These are phyloP conservation scores for Dactylis glomerata DNA, from an alignment of 176 grass and related monocot genomes.

Conservation along the genomic window DNA sequence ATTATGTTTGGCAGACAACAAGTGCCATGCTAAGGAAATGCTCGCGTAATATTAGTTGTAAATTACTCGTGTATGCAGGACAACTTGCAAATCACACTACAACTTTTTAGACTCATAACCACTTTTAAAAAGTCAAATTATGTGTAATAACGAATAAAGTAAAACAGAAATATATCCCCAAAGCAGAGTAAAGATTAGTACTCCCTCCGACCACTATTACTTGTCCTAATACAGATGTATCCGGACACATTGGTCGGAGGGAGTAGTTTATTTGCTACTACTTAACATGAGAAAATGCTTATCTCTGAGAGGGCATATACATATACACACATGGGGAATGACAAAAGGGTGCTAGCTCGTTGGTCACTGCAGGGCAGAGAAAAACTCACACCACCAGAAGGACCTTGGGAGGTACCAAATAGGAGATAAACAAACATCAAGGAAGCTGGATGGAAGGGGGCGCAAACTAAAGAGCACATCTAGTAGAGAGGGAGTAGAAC, in stretches of 20 bases:
- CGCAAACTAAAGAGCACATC: background rate
- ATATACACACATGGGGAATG: background rate
- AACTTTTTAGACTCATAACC: background rate
- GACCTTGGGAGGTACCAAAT: background rate
- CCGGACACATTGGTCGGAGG: too few relatives aligned
- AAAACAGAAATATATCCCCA: background rate
- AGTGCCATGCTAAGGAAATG: background rate
- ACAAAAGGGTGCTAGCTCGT: background rate
- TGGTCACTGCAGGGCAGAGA: background rate
- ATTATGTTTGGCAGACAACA: background rate
- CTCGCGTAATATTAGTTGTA: background rate
- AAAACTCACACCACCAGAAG: background rate
- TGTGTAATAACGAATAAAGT: background rate
- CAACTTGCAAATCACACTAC: background rate
- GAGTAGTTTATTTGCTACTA: too few relatives aligned
- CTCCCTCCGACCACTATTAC: too few relatives aligned
- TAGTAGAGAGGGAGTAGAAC: background rate
- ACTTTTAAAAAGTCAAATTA: background rate
- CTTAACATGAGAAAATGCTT: too few relatives aligned
- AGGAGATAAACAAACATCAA: background rate
- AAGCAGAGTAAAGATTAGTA: background rate
- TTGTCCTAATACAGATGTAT: too few relatives aligned
- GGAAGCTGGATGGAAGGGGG: background rate
- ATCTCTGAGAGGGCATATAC: background rate
- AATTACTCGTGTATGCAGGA: background rate